phyloP scores from a whole-genome alignment of 192 early-diverging fungal species.

The Coemansia sp. region DNA sequence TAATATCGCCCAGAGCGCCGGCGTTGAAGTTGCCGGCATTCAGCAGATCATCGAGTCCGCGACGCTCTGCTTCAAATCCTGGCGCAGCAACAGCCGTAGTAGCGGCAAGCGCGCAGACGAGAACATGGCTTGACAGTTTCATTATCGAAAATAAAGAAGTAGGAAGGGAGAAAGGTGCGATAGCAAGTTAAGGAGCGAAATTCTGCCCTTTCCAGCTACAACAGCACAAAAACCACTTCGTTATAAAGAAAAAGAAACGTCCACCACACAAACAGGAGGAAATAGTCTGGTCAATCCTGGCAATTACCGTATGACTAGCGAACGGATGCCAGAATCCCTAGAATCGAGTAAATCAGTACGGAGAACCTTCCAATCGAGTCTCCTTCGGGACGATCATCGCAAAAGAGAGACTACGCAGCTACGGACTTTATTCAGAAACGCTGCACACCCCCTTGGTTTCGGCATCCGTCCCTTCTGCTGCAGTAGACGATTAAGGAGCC shows the following conservation, averaged over 20 bases:
- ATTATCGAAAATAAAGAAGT: background rate
- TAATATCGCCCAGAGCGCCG: background rate
- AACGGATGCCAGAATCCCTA: background rate
- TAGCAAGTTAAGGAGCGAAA: background rate
- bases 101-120: background rate
- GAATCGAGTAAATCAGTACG: background rate
- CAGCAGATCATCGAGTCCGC: background rate
- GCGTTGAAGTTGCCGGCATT: background rate
- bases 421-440: background rate
- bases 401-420: background rate
- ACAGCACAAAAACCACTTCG: background rate
- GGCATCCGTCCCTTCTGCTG: background rate
- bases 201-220: background rate
- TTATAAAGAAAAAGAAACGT: background rate
- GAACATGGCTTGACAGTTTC: background rate
- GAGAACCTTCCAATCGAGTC: background rate
- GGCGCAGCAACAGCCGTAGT: background rate
- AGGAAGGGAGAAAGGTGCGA: background rate
- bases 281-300: background rate
- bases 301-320: background rate
- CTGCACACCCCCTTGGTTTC: background rate
- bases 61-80: background rate
- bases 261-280: background rate
- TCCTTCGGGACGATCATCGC: background rate
- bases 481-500: background rate